Conservation (phyloP, 1,139 yeast species). For the Geotrichum fermentans region DNA sequence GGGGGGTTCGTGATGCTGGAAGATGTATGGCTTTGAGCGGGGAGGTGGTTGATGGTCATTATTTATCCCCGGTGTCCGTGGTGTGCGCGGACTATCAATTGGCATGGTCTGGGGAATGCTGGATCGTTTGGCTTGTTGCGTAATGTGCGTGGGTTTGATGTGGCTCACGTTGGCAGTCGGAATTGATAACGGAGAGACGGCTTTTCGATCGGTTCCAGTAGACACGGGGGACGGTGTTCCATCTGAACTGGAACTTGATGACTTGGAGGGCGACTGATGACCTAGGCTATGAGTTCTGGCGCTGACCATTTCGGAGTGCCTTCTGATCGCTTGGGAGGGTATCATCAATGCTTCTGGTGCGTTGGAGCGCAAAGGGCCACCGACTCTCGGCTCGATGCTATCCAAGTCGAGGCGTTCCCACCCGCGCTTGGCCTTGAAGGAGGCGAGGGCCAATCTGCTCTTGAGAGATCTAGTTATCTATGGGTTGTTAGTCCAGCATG, state of each 20-base stretch:
- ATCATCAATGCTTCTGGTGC: background rate
- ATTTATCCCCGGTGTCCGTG: background rate
- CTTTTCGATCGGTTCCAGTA: too few species aligned
- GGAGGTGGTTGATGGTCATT: background rate
- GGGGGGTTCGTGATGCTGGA: background rate
- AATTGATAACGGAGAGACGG: too few species aligned
- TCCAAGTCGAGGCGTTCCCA: slow-evolving; percentile 39
- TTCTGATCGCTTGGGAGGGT: background rate
- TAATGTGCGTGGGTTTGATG: too few species aligned
- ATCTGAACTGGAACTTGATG: slow-evolving; percentile 2
- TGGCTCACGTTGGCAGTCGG: too few species aligned
- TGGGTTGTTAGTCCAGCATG: background rate
- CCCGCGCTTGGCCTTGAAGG: slow-evolving; percentile 41
- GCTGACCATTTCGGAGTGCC: too few species aligned
- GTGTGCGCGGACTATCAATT: background rate
- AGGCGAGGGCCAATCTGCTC: slow-evolving; percentile 41
- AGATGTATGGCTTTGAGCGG: background rate
- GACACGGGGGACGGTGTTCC: slow-evolving; percentile 4
- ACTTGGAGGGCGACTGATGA: too few species aligned
- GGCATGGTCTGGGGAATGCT: too few species aligned
- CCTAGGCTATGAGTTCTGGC: background rate
- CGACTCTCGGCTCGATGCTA: slow-evolving; percentile 36
- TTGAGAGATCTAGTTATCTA: slow-evolving; percentile 40
- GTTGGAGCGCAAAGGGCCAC: too few species aligned
- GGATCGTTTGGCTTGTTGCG: too few species aligned